These are phyloP conservation scores for Aspergillus affinis DNA, from an alignment of 495 filamentous ascomycete genomes.

Conservation along the genomic window DNA sequence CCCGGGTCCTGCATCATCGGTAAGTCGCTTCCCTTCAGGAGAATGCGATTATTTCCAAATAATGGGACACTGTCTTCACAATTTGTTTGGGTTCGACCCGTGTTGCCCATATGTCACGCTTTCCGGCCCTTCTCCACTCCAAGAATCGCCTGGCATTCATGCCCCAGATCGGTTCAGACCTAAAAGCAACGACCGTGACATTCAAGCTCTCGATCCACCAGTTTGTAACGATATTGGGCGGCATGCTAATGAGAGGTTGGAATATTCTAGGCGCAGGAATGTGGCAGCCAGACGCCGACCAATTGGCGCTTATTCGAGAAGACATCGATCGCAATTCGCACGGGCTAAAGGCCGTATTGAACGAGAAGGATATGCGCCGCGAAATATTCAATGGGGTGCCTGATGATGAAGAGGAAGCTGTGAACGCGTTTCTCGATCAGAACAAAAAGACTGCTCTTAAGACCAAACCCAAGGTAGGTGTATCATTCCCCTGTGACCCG, in stretches of 20 bases:
- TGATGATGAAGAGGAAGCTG: slow-evolving; percentile 56
- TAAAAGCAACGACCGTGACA: not conserved
- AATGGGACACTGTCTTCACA: not conserved
- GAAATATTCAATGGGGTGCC: slow-evolving; percentile 61
- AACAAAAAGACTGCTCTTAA: slow-evolving; percentile 76
- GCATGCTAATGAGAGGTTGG: slow-evolving; percentile 16
- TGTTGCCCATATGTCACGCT: not conserved
- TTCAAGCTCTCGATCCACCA: not conserved
- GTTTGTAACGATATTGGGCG: not conserved
- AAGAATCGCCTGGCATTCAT: not conserved
- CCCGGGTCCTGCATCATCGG: slow-evolving; percentile 61
- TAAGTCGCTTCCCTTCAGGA: slow-evolving; percentile 34
- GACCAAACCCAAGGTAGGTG: slow-evolving; percentile 76
- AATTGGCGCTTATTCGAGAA: slow-evolving; percentile 62
- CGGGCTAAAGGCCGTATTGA: slow-evolving; percentile 64
- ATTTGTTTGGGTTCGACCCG: not conserved
- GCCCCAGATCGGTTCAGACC: not conserved
- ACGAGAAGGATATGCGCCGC: slow-evolving; percentile 53
- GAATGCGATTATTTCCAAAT: not conserved
- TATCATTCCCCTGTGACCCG: not conserved
- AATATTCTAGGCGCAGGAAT: slow-evolving; percentile 67
- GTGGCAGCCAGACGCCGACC: slow-evolving; percentile 68
- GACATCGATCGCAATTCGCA: slow-evolving; percentile 70
- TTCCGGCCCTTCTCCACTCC: not conserved
- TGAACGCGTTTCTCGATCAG: slow-evolving; percentile 64